These are phyloP conservation scores for Meira nashicola DNA, from an alignment of 1,284 basidiomycete genomes.

Conservation along the genomic window DNA sequence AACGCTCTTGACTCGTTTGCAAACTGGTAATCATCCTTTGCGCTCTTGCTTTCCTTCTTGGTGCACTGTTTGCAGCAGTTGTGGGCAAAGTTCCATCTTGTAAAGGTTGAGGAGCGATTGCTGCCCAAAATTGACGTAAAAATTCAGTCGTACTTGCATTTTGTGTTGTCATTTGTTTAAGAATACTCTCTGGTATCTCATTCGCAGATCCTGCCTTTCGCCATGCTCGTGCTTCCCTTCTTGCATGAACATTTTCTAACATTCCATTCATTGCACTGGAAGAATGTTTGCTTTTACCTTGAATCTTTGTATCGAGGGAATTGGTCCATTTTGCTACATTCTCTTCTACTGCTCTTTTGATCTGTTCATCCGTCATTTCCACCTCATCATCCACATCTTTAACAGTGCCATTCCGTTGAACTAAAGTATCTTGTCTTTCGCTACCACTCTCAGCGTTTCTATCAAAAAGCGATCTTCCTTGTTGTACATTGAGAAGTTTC, in stretches of 20 bases:
- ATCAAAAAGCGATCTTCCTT: slow-evolving; percentile 29
- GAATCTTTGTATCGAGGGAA: neutral
- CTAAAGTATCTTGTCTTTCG: slow-evolving; percentile 6
- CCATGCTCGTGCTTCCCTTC: slow-evolving; percentile 33
- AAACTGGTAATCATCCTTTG: slow-evolving; percentile 25
- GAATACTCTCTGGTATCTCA: slow-evolving; percentile 71
- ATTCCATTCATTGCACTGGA: slow-evolving; percentile 14
- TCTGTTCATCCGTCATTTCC: slow-evolving; percentile 10
- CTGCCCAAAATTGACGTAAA: slow-evolving; percentile 88
- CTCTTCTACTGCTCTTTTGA: slow-evolving; percentile 17
- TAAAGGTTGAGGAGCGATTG: slow-evolving; percentile 68
- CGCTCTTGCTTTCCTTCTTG: slow-evolving; percentile 19
- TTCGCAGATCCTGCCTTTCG: slow-evolving; percentile 56
- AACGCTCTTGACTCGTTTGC: neutral
- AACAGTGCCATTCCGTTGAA: neutral
- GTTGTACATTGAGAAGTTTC: slow-evolving; percentile 70
- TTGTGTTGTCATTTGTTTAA: slow-evolving; percentile 75
- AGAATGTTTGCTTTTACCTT: slow-evolving; percentile 3
- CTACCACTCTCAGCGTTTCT: slow-evolving; percentile 19
- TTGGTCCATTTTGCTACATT: slow-evolving; percentile 26
- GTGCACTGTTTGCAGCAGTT: slow-evolving; percentile 8
- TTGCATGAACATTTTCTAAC: slow-evolving; percentile 15
- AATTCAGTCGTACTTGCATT: slow-evolving; percentile 93
- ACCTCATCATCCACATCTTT: slow-evolving; percentile 10
- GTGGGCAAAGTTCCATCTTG: slow-evolving; percentile 4